Evolutionary conservation across 257 asterid genomes (phyloP).

Genomic region (Leptodermis oblonga): DNA sequence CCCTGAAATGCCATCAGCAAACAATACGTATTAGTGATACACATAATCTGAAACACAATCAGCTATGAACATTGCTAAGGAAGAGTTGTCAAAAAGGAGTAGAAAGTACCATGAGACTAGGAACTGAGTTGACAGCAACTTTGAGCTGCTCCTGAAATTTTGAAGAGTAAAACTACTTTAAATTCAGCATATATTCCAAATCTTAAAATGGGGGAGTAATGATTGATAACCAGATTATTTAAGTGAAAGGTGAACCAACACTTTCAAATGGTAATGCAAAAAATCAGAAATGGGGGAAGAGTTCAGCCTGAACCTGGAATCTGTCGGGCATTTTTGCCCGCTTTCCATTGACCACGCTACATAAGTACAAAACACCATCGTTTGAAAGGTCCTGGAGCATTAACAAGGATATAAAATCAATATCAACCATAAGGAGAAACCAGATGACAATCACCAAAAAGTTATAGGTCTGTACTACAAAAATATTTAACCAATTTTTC

Average conservation of each 20-base stretch:
- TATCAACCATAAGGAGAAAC: constrained; percentile 1
- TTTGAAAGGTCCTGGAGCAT: constrained; percentile 54
- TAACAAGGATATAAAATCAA: constrained; percentile 11
- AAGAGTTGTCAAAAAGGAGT: not conserved
- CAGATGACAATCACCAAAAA: not conserved
- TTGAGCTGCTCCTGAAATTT: constrained; percentile 52
- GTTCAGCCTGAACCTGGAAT: constrained; percentile 42
- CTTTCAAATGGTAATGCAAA: constrained; percentile 8
- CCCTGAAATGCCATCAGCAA: constrained; percentile 40
- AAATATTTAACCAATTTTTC: not conserved
- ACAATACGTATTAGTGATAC: not conserved
- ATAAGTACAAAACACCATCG: constrained; percentile 73
- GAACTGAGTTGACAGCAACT: constrained; percentile 35
- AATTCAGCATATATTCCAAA: not conserved
- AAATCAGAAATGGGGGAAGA: not conserved
- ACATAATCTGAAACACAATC: not conserved
- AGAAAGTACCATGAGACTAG: constrained; percentile 41
- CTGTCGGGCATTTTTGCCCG: constrained; percentile 56
- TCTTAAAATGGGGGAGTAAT: not conserved
- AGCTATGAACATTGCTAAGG: not conserved
- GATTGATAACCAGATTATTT: not conserved
- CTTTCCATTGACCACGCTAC: constrained; percentile 48
- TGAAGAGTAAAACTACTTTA: not conserved
- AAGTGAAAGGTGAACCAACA: not conserved
- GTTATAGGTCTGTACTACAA: not conserved